Conservation (phyloP, 352 stramenopile genomes). For the Globisporangium paroecandrum region DNA sequence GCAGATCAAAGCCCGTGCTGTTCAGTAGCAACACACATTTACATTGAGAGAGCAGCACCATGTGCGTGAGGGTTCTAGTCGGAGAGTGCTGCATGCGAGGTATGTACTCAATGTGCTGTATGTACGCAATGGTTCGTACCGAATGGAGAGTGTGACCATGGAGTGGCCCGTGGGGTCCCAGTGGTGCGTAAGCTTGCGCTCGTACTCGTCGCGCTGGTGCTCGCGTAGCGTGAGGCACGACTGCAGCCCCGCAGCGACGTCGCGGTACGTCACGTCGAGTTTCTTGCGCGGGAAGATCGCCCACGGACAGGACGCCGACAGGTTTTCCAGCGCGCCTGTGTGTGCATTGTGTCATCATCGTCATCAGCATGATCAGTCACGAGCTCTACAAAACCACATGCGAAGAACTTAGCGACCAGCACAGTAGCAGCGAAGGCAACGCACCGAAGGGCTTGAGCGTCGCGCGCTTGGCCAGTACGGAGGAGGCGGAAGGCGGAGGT, state of each 20-base stretch:
- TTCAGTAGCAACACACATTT: background rate
- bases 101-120: background rate
- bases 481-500: background rate
- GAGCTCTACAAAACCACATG: no score
- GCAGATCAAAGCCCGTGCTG: conserved; percentile 80
- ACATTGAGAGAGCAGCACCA: background rate
- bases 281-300: conserved; percentile 81
- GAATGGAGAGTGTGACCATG: conserved; percentile 72
- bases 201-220: conserved; percentile 45
- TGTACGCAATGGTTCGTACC: conserved; percentile 27
- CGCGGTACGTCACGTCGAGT: conserved; percentile 72
- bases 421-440: background rate
- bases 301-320: conserved; percentile 62
- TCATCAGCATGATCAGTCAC: background rate
- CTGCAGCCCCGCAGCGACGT: conserved; percentile 54
- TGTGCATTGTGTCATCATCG: background rate
- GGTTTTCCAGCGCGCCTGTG: conserved; percentile 46
- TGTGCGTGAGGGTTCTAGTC: background rate
- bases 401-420: background rate
- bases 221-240: conserved; percentile 59
- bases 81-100: background rate
- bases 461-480: conserved; percentile 14
- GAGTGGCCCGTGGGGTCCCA: conserved; percentile 60
- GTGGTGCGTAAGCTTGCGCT: conserved; percentile 41
- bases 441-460: conserved; percentile 43